Percentiles rank a stretch among this genome's conserved stretches.
Conservation (phyloP, 345 rosid genomes). For the Balakata baccata region DNA sequence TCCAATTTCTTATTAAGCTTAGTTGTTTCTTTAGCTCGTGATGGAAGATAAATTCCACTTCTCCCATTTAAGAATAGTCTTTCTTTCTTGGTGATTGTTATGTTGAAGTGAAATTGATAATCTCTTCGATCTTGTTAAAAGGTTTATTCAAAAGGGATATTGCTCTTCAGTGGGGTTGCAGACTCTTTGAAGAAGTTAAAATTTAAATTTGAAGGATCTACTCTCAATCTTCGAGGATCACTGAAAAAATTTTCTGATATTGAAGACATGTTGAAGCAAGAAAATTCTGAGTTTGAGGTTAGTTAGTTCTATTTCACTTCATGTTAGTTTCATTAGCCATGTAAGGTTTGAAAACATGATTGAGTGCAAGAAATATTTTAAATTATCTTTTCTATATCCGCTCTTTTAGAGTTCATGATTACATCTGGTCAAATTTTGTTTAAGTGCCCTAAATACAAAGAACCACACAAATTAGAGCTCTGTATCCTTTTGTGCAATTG, state of each 20-base stretch:
- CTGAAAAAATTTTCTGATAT: slow-evolving; percentile 48
- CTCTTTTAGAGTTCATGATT: background rate
- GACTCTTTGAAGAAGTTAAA: slow-evolving; percentile 49
- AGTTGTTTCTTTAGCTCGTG: slow-evolving; percentile 7
- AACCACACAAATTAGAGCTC: background rate
- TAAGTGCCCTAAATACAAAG: background rate
- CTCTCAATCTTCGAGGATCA: slow-evolving; percentile 44
- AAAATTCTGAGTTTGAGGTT: slow-evolving; percentile 64
- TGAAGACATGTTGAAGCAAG: slow-evolving; percentile 65
- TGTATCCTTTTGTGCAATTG: background rate
- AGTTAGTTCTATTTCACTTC: slow-evolving; percentile 30
- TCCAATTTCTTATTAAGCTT: slow-evolving; percentile 6
- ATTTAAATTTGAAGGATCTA: slow-evolving; percentile 40
- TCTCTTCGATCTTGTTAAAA: slow-evolving; percentile 27
- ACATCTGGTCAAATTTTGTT: background rate
- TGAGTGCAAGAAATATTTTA: background rate
- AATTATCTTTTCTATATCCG: background rate
- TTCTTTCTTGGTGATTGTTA: background rate
- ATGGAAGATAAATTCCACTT: slow-evolving; percentile 3
- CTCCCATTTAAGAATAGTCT: background rate
- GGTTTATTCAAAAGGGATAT: slow-evolving; percentile 59
- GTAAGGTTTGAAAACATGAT: background rate
- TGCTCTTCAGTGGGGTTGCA: slow-evolving; percentile 56
- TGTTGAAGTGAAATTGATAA: slow-evolving; percentile 2
- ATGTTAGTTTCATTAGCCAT: background rate